Percentiles rank a stretch among this genome's conserved stretches.
Evolutionary conservation across 441 rosid species (phyloP).

Genomic region (Jatropha podagrica): DNA sequence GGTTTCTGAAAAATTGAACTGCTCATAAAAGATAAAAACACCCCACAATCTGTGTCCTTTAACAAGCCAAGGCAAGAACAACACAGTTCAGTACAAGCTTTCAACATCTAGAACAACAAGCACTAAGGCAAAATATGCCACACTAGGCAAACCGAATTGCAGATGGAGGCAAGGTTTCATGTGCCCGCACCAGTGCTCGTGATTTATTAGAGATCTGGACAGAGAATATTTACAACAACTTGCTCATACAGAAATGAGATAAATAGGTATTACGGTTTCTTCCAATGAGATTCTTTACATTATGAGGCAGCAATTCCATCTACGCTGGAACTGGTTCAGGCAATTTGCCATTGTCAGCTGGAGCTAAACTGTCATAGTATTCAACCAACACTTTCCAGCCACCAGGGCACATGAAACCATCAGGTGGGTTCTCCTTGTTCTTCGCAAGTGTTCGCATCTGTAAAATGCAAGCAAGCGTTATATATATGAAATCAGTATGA

Average conservation of each 20-base stretch:
- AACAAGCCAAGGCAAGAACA: constrained; percentile 21
- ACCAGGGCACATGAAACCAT: constrained; percentile 95
- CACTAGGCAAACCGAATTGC: constrained; percentile 29
- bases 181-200: constrained; percentile 25
- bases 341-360: constrained; percentile 46
- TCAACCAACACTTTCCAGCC: constrained; percentile 95
- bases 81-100: not conserved
- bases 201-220: constrained; percentile 30
- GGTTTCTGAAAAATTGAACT: too few species aligned
- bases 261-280: constrained; percentile 18
- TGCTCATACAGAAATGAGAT: constrained; percentile 24
- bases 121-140: not conserved
- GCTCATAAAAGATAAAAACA: not conserved
- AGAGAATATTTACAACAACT: constrained; percentile 17
- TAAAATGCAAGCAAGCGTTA: constrained; percentile 9
- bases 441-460: constrained; percentile 89
- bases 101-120: not conserved
- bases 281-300: constrained; percentile 26
- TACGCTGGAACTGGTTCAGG: constrained; percentile 65
- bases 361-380: constrained; percentile 67
- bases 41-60: constrained; percentile 10
- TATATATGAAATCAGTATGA: constrained; percentile 5
- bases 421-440: constrained; percentile 90
- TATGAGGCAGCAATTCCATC: constrained; percentile 23
- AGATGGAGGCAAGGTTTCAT: not conserved